Percentiles rank a stretch among this genome's conserved stretches.
Conservation (phyloP, 495 filamentous ascomycete species). For the Podospora pseudopauciseta region DNA sequence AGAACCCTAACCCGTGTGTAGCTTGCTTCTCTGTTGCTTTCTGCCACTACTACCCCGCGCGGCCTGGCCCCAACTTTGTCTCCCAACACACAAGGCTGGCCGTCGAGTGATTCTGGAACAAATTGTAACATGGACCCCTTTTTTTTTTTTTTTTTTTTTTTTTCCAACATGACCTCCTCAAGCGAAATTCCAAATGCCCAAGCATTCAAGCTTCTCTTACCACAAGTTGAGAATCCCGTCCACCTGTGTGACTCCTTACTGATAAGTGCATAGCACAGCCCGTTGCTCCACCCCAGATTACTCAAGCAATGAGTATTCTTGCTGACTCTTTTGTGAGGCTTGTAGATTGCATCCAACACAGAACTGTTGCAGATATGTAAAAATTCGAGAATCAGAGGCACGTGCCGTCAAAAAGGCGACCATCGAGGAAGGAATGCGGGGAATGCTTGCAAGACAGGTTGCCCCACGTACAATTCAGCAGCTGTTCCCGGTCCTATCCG, state of each 20-base stretch:
- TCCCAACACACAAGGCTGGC: neutral
- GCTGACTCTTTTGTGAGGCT: neutral
- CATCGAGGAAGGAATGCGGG: neutral
- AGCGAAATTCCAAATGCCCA: neutral
- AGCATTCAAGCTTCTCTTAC: neutral
- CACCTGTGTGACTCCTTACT: neutral
- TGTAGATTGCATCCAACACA: neutral
- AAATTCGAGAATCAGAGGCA: neutral
- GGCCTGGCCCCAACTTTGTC: neutral
- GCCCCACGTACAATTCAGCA: neutral
- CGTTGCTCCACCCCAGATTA: neutral
- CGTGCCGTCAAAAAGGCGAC: neutral
- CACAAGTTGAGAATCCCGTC: neutral
- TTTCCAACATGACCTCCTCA: neutral
- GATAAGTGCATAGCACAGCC: neutral
- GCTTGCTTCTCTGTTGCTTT: too few species aligned
- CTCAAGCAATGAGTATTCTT: neutral
- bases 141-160: neutral
- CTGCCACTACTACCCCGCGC: neutral
- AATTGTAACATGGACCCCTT: neutral
- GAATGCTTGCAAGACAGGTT: neutral
- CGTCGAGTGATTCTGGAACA: neutral
- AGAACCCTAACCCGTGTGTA: neutral
- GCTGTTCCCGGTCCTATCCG: neutral
- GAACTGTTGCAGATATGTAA: neutral